A percentile compares a stretch with the other conserved stretches of the same genome.
Evolutionary conservation across 192 early-diverging fungal genomes (phyloP).

Genomic region (Entomortierella chlamydospora): DNA sequence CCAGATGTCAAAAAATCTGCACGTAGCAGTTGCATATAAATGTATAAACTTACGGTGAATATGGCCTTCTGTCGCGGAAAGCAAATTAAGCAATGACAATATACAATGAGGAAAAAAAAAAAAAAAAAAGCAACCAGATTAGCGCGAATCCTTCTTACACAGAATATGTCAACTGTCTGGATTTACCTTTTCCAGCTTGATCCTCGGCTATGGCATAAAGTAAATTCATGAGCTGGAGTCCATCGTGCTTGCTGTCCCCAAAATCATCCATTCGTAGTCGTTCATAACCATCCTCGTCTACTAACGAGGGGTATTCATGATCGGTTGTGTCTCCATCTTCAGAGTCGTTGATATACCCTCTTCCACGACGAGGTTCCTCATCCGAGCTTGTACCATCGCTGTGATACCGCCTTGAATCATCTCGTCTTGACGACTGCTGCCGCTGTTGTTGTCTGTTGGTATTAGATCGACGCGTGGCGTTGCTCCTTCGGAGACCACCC

Average conservation of each 20-base stretch:
- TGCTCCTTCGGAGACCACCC: constrained; percentile 32
- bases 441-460: constrained; percentile 48
- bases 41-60: constrained; percentile 62
- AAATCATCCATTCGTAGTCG: constrained; percentile 57
- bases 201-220: constrained; percentile 90
- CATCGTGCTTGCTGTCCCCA: constrained; percentile 64
- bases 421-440: constrained; percentile 25
- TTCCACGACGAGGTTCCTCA: constrained; percentile 17
- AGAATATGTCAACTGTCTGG: too few relatives aligned
- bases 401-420: constrained; percentile 19
- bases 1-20: neutral
- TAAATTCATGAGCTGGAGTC: constrained; percentile 78
- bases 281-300: constrained; percentile 57
- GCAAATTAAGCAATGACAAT: neutral
- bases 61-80: constrained; percentile 58
- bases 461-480: constrained; percentile 38
- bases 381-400: constrained; percentile 28
- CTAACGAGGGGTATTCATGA: constrained; percentile 24
- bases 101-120: neutral
- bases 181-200: constrained; percentile 82
- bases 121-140: neutral
- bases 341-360: constrained; percentile 7
- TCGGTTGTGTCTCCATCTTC: constrained; percentile 29
- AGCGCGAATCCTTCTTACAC: neutral
- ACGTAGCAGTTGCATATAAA: neutral